A percentile compares a stretch with the other conserved stretches of the same genome.
phyloP scores from a whole-genome alignment of 2,329 filamentous ascomycete genomes.

The Zymoseptoria pseudotritici region DNA sequence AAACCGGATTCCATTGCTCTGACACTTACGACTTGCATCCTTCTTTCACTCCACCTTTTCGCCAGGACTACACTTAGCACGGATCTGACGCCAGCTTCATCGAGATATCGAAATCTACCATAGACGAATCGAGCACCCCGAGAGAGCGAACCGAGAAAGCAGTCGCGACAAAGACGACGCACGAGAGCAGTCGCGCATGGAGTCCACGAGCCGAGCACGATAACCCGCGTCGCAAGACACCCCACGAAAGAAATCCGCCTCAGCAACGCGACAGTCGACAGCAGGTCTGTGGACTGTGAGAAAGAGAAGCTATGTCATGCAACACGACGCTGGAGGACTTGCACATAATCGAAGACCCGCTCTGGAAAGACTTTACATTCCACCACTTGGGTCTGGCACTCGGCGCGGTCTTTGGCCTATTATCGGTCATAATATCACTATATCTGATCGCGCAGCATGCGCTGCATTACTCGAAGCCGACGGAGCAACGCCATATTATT shows the following conservation, averaged over 20 bases:
- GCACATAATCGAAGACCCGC: constrained; percentile 36
- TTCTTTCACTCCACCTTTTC: neutral
- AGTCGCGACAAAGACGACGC: neutral
- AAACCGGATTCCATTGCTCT: neutral
- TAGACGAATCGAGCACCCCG: neutral
- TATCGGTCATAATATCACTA: constrained; percentile 46
- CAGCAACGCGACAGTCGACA: neutral
- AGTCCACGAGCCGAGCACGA: neutral
- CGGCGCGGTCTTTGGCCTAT: constrained; percentile 45
- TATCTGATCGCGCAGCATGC: constrained; percentile 52
- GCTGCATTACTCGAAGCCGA: constrained; percentile 52
- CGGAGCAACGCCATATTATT: constrained; percentile 65
- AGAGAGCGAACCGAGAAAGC: neutral
- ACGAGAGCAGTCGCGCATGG: neutral
- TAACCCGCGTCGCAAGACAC: neutral
- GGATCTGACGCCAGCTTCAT: neutral
- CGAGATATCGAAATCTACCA: neutral
- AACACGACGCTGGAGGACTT: constrained; percentile 44
- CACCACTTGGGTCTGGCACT: constrained; percentile 50
- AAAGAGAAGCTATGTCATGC: constrained; percentile 28
- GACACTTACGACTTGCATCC: neutral
- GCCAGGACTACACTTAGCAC: neutral
- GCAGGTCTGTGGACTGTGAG: neutral
- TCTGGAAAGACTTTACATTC: constrained; percentile 50
- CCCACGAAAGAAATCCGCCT: neutral